These are phyloP conservation scores for Ascosphaera acerosa DNA, from an alignment of 2,329 filamentous ascomycete genomes.

Conservation along the genomic window DNA sequence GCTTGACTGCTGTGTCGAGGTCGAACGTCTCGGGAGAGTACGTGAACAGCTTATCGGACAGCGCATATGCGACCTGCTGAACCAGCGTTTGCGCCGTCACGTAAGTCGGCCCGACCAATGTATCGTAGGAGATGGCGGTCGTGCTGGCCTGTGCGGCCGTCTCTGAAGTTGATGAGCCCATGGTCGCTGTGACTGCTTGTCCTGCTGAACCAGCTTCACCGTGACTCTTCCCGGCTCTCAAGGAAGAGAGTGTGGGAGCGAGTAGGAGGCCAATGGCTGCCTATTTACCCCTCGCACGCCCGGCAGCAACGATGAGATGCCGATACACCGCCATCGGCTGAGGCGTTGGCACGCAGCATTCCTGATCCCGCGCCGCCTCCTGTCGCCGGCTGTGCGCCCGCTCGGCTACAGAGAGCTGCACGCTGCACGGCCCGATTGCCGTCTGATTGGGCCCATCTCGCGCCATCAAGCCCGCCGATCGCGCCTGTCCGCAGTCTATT, in stretches of 20 bases:
- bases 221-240: not conserved
- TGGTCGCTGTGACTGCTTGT: not conserved
- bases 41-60: constrained; percentile 93
- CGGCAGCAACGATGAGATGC: not conserved
- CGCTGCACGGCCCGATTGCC: not conserved
- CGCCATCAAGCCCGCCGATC: not conserved
- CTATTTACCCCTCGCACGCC: not conserved
- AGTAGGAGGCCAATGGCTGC: no score
- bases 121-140: constrained; percentile 15
- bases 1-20: constrained; percentile 56
- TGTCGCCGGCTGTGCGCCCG: not conserved
- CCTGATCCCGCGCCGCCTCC: not conserved
- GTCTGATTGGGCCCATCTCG: not conserved
- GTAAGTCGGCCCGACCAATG: constrained; percentile 56
- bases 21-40: constrained; percentile 90
- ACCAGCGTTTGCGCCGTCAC: constrained; percentile 79
- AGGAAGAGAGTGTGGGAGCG: not conserved
- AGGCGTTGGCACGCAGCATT: not conserved
- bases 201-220: not conserved
- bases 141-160: constrained; percentile 8
- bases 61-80: constrained; percentile 82
- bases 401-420: not conserved
- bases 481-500: not conserved
- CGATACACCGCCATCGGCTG: no score
- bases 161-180: not conserved